Evolutionary conservation across 2,329 filamentous ascomycete species (phyloP).

Genomic region (Passalora sequoiae): DNA sequence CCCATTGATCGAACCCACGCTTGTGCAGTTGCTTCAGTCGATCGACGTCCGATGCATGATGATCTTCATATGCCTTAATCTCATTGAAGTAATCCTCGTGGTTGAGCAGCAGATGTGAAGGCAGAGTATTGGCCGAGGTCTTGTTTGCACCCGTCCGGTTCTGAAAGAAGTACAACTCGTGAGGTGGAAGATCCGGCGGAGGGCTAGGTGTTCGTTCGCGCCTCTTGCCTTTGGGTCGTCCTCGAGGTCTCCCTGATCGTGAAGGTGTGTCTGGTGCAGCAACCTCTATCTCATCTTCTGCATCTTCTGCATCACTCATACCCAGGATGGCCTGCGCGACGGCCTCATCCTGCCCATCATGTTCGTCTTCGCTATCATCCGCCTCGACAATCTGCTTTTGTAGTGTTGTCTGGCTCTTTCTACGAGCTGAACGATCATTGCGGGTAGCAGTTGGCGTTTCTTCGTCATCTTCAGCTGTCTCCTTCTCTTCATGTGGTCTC

Average conservation of each 20-base stretch:
- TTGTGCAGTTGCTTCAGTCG: constrained; percentile 71
- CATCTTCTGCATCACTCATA: constrained; percentile 26
- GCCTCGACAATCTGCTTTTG: constrained; percentile 65
- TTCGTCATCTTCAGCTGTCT: constrained; percentile 24
- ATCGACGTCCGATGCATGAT: constrained; percentile 63
- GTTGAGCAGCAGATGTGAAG: constrained; percentile 68
- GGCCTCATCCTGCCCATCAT: constrained; percentile 46
- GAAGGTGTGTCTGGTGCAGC: constrained; percentile 40
- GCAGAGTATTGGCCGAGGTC: constrained; percentile 80
- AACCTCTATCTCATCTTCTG: constrained; percentile 39
- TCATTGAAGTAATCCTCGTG: constrained; percentile 87
- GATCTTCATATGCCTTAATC: constrained; percentile 59
- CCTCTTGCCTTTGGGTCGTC: constrained; percentile 50
- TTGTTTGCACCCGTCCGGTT: constrained; percentile 76
- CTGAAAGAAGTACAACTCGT: constrained; percentile 91
- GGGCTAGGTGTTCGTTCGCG: constrained; percentile 68
- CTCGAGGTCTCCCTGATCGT: constrained; percentile 42
- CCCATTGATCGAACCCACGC: constrained; percentile 84
- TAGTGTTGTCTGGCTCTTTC: constrained; percentile 74
- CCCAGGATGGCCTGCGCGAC: constrained; percentile 26
- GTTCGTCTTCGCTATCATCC: constrained; percentile 62
- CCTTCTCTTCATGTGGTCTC: constrained; percentile 40
- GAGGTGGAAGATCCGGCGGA: constrained; percentile 73
- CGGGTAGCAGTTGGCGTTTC: constrained; percentile 52
- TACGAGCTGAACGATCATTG: constrained; percentile 78